Evolutionary conservation across 2,329 filamentous ascomycete genomes (phyloP).

Genomic region (Colletotrichum cuscutae): DNA sequence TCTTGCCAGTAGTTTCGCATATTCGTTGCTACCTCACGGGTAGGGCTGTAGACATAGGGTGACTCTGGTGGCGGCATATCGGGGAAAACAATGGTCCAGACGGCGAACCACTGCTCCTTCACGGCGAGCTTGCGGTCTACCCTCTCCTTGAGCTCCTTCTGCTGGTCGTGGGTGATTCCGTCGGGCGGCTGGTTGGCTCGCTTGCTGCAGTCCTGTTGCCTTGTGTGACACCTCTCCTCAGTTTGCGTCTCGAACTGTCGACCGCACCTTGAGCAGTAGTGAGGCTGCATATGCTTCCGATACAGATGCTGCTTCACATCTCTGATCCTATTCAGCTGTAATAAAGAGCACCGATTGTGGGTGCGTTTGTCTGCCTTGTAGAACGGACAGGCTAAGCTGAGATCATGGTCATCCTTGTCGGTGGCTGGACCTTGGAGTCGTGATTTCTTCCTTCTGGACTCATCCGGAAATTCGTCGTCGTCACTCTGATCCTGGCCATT

Average conservation of each 20-base stretch:
- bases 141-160: not conserved
- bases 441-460: not conserved
- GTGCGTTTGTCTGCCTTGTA: not conserved
- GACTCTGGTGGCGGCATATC: not conserved
- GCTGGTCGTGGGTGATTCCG: not conserved
- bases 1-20: not conserved
- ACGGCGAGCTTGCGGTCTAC: not conserved
- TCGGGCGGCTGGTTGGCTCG: not conserved
- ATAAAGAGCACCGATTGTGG: not conserved
- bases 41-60: not conserved
- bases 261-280: not conserved
- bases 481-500: not conserved
- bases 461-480: not conserved
- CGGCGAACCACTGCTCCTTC: not conserved
- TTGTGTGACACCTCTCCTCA: not conserved
- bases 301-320: constrained; percentile 13
- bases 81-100: not conserved
- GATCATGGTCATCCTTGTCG: not conserved
- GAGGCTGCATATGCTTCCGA: not conserved
- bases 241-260: not conserved
- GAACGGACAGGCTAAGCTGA: not conserved
- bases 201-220: not conserved
- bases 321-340: not conserved
- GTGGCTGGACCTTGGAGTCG: not conserved
- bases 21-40: not conserved